These are phyloP conservation scores for Macadamia tetraphylla DNA, from an alignment of 164 flowering plant species.

Conservation along the genomic window DNA sequence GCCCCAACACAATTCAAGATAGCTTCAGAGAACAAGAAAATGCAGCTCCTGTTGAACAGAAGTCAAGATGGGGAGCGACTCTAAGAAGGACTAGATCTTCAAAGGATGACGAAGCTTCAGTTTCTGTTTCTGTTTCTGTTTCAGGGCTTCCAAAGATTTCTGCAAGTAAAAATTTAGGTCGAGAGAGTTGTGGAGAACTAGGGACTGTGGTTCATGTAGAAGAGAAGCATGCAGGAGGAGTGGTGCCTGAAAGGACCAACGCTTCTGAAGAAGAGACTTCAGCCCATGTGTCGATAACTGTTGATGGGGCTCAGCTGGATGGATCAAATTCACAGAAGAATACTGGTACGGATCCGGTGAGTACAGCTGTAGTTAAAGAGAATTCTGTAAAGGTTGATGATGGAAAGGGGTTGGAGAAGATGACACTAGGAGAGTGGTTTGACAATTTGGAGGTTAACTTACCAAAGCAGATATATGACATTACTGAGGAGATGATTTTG, in stretches of 20 bases:
- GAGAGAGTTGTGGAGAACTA: not conserved
- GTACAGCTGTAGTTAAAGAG: constrained; percentile 13
- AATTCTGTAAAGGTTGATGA: not conserved
- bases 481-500: constrained; percentile 49
- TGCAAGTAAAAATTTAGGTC: not conserved
- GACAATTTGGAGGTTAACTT: constrained; percentile 51
- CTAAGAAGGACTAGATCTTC: constrained; percentile 1
- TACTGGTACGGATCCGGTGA: not conserved
- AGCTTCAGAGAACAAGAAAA: not conserved
- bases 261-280: not conserved
- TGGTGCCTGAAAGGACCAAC: not conserved
- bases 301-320: not conserved
- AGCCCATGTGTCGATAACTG: too few relatives aligned
- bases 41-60: not conserved
- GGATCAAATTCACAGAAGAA: constrained; percentile 1
- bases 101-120: constrained; percentile 3
- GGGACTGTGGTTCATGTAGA: constrained; percentile 3
- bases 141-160: constrained; percentile 3
- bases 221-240: not conserved
- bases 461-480: constrained; percentile 50
- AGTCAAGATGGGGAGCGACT: too few relatives aligned
- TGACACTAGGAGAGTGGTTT: constrained; percentile 73
- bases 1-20: too few relatives aligned
- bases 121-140: not conserved
- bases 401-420: constrained; percentile 45